phyloP scores from a whole-genome alignment of 1,284 basidiomycete genomes.

The Veloboletus limbatus region DNA sequence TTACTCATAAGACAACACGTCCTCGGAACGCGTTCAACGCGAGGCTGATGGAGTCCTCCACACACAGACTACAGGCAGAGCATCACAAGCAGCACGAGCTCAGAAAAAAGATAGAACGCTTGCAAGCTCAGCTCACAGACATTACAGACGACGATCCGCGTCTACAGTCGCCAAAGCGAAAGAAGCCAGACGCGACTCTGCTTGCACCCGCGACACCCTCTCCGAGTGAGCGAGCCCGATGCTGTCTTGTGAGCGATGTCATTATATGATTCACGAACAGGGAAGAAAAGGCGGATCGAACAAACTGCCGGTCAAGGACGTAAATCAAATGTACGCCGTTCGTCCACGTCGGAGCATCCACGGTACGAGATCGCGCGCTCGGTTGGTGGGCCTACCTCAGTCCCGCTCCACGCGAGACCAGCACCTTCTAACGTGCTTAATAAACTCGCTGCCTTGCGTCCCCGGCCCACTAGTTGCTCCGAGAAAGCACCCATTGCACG shows the following conservation, averaged over 20 bases:
- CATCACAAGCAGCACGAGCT: constrained; percentile 37
- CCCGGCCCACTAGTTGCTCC: constrained; percentile 18
- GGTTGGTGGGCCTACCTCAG: constrained; percentile 1
- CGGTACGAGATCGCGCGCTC: constrained; percentile 12
- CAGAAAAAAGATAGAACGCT: constrained; percentile 39
- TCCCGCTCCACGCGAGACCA: constrained; percentile 20
- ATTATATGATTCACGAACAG: constrained; percentile 32
- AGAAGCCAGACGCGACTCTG: constrained; percentile 39
- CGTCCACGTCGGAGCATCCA: constrained; percentile 14
- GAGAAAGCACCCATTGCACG: constrained; percentile 16
- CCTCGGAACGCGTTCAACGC: constrained; percentile 18
- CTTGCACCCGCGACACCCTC: constrained; percentile 69
- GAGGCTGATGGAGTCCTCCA: constrained; percentile 37
- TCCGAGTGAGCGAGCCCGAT: constrained; percentile 53
- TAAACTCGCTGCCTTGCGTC: constrained; percentile 27
- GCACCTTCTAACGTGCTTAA: constrained; percentile 29
- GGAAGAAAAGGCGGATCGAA: constrained; percentile 45
- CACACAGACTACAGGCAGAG: constrained; percentile 27
- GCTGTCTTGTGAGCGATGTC: constrained; percentile 5
- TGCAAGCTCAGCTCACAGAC: constrained; percentile 44
- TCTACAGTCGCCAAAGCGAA: constrained; percentile 49
- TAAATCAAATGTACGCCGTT: constrained; percentile 12
- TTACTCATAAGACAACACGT: constrained; percentile 20
- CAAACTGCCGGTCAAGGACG: constrained; percentile 16
- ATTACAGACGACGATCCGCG: constrained; percentile 26